Conservation (phyloP, 139 green algal genomes). For the Diplosphaera chodatii region DNA sequence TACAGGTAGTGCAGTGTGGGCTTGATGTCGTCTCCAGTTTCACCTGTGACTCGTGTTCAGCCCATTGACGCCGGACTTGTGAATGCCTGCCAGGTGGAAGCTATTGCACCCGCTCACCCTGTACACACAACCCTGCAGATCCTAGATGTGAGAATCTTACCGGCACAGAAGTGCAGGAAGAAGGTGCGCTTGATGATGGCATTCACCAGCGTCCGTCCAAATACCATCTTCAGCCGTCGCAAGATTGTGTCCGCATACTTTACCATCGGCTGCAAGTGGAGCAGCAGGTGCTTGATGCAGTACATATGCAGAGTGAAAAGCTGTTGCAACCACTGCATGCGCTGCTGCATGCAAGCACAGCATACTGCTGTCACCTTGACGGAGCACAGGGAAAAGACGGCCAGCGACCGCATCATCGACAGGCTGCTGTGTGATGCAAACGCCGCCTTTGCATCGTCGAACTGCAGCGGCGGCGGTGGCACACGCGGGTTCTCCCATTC, state of each 20-base stretch:
- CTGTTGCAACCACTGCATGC: neutral
- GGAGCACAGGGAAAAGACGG: constrained; percentile 34
- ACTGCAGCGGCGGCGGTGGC: constrained; percentile 15
- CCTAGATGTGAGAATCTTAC: constrained; percentile 21
- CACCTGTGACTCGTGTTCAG: constrained; percentile 35
- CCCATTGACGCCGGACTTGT: too few relatives aligned
- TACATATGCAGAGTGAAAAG: too few relatives aligned
- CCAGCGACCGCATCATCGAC: constrained; percentile 32
- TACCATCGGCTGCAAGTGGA: constrained; percentile 23
- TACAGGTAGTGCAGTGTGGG: constrained; percentile 38
- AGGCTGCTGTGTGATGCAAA: constrained; percentile 32
- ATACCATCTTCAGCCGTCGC: constrained; percentile 26
- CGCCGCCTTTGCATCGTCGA: constrained; percentile 25
- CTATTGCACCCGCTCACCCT: too few relatives aligned
- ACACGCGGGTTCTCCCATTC: constrained; percentile 3
- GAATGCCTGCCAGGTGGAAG: too few relatives aligned
- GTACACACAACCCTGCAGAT: too few relatives aligned
- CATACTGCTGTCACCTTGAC: constrained; percentile 7
- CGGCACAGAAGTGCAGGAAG: constrained; percentile 83
- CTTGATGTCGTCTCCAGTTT: constrained; percentile 43
- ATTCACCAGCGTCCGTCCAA: constrained; percentile 48
- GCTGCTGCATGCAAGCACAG: neutral
- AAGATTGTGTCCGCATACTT: constrained; percentile 52
- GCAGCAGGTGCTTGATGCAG: too few relatives aligned
- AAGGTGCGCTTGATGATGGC: constrained; percentile 61